A percentile compares a stretch with the other conserved stretches of the same genome.
Evolutionary conservation across 306 rosid genomes (phyloP).

Genomic region (Pterocarpus macrocarpus): DNA sequence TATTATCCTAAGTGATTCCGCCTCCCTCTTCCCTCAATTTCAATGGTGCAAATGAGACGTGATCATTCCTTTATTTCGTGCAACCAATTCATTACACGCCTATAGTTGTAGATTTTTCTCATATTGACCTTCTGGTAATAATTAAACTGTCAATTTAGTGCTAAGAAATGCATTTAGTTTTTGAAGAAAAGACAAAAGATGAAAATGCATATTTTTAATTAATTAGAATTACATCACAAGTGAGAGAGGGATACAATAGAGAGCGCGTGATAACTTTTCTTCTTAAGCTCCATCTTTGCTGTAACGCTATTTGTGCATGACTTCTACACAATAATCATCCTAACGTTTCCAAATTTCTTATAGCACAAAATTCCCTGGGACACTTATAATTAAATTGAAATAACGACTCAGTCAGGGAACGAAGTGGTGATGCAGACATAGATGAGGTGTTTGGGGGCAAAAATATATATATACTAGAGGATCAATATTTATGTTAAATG

Average conservation of each 20-base stretch:
- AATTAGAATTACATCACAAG: no score
- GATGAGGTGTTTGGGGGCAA: background rate
- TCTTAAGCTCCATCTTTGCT: background rate
- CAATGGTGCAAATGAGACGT: background rate
- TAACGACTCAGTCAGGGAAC: background rate
- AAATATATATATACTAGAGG: background rate
- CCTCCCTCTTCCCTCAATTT: no score
- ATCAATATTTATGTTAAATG: no score
- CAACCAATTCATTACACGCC: conserved; percentile 7
- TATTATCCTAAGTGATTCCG: no score
- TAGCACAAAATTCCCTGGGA: background rate
- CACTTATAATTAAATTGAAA: background rate
- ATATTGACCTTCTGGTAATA: no score
- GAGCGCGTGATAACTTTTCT: background rate
- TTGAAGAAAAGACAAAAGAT: no score
- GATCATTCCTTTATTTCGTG: background rate
- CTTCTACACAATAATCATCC: no score
- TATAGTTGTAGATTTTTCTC: background rate
- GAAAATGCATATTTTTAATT: no score
- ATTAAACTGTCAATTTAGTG: no score
- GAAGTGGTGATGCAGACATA: background rate
- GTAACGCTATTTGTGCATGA: background rate
- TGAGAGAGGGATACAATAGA: no score
- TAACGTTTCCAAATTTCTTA: background rate
- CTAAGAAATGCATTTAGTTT: no score